Percentiles rank a stretch among this genome's conserved stretches.
Conservation (phyloP, 1,284 basidiomycete genomes). For the Fistulinella cinereoalba region DNA sequence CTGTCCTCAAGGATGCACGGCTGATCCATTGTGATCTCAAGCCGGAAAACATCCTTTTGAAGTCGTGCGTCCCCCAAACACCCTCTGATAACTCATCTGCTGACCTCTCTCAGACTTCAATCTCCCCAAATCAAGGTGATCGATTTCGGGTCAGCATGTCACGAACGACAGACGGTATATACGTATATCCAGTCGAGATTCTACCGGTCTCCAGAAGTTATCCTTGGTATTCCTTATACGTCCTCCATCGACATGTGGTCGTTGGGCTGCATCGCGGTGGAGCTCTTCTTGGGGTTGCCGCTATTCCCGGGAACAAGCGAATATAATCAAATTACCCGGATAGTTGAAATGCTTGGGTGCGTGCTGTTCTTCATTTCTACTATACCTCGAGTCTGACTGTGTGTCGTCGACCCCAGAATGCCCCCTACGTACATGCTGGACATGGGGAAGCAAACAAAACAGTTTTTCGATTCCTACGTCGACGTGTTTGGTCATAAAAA, state of each 20-base stretch:
- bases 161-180: slow-evolving; percentile 98
- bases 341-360: slow-evolving; percentile 97
- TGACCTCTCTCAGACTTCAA: slow-evolving; percentile 65
- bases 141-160: slow-evolving; percentile 98
- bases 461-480: slow-evolving; percentile 87
- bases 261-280: slow-evolving; percentile 93
- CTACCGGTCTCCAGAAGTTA: slow-evolving; percentile 97
- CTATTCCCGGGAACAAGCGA: slow-evolving; percentile 98
- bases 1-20: slow-evolving; percentile 90
- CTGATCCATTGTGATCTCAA: slow-evolving; percentile 99
- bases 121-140: slow-evolving; percentile 99
- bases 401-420: slow-evolving; percentile 47
- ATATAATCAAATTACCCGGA: slow-evolving; percentile 96
- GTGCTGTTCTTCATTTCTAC: no score
- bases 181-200: slow-evolving; percentile 99
- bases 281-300: slow-evolving; percentile 94
- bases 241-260: slow-evolving; percentile 97
- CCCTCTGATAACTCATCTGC: neutral
- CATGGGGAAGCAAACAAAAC: slow-evolving; percentile 90
- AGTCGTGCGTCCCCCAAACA: slow-evolving; percentile 74
- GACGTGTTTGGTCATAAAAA: slow-evolving; percentile 87
- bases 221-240: slow-evolving; percentile 93
- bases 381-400: slow-evolving; percentile 5
- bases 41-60: slow-evolving; percentile 93
- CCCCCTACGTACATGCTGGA: slow-evolving; percentile 95